Evolutionary conservation across 176 grass and related monocot species (phyloP), one percentile per base, ranked within the genome.

Genomic region (Oryza longistaminata): DNA sequence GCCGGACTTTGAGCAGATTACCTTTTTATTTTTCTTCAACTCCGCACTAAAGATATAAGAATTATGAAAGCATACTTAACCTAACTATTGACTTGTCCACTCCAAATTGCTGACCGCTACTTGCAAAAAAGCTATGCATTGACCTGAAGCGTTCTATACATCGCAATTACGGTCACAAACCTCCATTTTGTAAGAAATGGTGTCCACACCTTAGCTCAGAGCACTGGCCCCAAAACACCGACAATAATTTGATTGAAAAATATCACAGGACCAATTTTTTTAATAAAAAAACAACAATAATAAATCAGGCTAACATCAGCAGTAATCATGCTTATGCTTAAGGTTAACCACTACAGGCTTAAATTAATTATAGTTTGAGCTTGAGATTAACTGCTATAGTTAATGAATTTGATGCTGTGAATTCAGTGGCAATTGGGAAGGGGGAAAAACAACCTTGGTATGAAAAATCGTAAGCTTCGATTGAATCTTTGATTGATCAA

Each of bases 41-140:
- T 7, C 3, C 1, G 75, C 76, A 76, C 64, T 80, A 66, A 66
- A 24, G 44, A 0, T 3, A 58, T 58, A 12, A 17, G 79, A 71
- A 68, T 83, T 74, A 75, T 53, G 67, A 42, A 60, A 55, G 9
- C 82, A 81, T 13, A 60, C 62, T 62, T 79, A 83, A 66, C 60
- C 31, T 25, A 33, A 80, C 81, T 78, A 81, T 91, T 91, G 89
- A 85, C 81, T 73, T 72, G 49, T 53, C 71, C 40, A 9, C 80
- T 46, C 70, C 50, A 76, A 81, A 75, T 55, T 55, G 81, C 50
- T 84, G 89, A 84, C 49, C 5, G 61, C 53, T 58, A 76, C 75
- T 44, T 16, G 14, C 55, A 40, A 21, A 21, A 76, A 81, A 55
- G 13, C 33, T 42, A 64, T 34, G 81, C 77, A 80, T 88, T 91